Evolutionary conservation across 2,329 filamentous ascomycete genomes (phyloP).

Genomic region (Aspergillus sp.): DNA sequence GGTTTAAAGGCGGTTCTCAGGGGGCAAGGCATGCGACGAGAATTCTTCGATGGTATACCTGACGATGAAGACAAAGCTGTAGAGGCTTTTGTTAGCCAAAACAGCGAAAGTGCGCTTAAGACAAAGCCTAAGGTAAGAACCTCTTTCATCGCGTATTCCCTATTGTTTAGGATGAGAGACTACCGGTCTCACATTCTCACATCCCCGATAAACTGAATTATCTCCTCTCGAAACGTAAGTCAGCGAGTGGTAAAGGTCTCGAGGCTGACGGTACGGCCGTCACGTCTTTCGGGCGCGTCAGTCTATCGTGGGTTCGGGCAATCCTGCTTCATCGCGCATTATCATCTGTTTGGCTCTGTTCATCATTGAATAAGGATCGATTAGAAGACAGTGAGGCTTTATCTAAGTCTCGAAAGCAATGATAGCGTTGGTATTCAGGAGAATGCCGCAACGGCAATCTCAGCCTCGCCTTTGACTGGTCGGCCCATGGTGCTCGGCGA

Average conservation of each 20-base stretch:
- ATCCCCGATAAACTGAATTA: not conserved
- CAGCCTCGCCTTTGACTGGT: not conserved
- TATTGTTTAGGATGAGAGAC: not conserved
- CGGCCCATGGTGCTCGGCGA: not conserved
- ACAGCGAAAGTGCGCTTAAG: constrained; percentile 75
- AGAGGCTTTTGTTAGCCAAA: constrained; percentile 68
- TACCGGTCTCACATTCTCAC: not conserved
- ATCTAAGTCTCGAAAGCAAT: not conserved
- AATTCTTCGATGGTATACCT: constrained; percentile 61
- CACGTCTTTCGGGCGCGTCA: constrained; percentile 3
- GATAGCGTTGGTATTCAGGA: not conserved
- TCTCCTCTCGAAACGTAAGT: not conserved
- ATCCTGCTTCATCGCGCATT: not conserved
- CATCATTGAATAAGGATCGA: not conserved
- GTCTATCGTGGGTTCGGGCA: not conserved
- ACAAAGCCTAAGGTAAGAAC: constrained; percentile 75
- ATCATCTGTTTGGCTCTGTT: not conserved
- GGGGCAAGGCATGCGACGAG: constrained; percentile 59
- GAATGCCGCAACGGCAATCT: not conserved
- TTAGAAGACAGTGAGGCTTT: not conserved
- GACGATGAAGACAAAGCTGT: constrained; percentile 61
- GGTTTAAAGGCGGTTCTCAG: constrained; percentile 68
- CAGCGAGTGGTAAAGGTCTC: not conserved
- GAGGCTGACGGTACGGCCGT: not conserved
- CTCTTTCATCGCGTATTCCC: not conserved